Percentiles rank a stretch among this genome's conserved stretches.
phyloP scores from a whole-genome alignment of 805 yeast genomes.

The Wickerhamiella domercqiae region DNA sequence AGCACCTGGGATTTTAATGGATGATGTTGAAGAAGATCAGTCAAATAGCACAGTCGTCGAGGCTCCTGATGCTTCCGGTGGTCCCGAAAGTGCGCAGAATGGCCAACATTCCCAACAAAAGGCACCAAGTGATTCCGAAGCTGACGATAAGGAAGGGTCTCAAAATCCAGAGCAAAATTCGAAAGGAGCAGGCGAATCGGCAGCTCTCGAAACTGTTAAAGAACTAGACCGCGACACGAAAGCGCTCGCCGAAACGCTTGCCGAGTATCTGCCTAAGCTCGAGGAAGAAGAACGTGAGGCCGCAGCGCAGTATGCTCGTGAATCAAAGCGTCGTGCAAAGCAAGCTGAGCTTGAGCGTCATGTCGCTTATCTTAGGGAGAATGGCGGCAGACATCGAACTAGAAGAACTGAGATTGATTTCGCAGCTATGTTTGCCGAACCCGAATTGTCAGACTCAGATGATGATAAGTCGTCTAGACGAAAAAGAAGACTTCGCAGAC shows the following conservation, averaged over 20 bases:
- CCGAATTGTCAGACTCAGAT: slow-evolving; percentile 5
- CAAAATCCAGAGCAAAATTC: neutral
- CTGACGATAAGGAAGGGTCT: neutral
- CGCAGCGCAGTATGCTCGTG: slow-evolving; percentile 11
- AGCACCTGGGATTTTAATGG: neutral
- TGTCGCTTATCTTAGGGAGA: slow-evolving; percentile 14
- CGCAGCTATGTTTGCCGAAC: slow-evolving; percentile 1
- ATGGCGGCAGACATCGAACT: slow-evolving; percentile 18
- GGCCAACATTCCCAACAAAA: neutral
- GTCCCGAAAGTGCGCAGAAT: neutral
- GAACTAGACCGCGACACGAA: neutral
- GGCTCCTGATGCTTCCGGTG: slow-evolving; percentile 3
- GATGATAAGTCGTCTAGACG: slow-evolving; percentile 2
- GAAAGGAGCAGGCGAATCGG: neutral
- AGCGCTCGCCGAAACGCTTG: slow-evolving; percentile 12
- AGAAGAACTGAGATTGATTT: slow-evolving; percentile 1
- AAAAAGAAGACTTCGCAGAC: slow-evolving; percentile 8
- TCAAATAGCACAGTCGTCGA: slow-evolving; percentile 1
- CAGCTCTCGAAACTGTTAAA: neutral
- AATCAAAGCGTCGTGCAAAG: slow-evolving; percentile 10
- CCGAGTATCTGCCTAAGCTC: slow-evolving; percentile 13
- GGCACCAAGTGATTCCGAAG: neutral
- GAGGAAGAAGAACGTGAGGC: slow-evolving; percentile 14
- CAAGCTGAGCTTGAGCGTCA: slow-evolving; percentile 11
- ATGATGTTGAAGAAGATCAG: neutral